Percentiles rank a stretch among this genome's conserved stretches.
Conservation (phyloP, 2,329 filamentous ascomycete species). For the Colletotrichum plurivorum region DNA sequence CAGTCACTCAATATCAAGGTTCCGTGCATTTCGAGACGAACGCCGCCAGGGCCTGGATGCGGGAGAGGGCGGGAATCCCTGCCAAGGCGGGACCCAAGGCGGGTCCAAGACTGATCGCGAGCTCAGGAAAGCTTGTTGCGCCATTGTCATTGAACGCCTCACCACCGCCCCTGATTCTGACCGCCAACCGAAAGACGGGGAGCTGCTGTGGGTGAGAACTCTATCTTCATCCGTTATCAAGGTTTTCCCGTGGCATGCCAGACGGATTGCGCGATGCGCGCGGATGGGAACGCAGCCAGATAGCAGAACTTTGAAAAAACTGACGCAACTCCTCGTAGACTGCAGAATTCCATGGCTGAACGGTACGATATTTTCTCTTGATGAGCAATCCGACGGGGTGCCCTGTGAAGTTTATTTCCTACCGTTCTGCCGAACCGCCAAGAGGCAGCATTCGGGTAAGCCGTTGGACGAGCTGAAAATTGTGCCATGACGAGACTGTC, state of each 20-base stretch:
- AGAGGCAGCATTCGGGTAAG: conserved; percentile 12
- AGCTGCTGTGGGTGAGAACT: background rate
- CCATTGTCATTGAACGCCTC: conserved; percentile 16
- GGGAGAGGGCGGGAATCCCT: background rate
- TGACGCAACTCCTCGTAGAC: background rate
- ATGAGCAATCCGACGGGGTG: background rate
- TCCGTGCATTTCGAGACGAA: background rate
- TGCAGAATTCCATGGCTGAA: background rate
- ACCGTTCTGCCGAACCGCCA: background rate
- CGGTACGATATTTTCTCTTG: background rate
- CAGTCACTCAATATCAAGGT: conserved; percentile 1
- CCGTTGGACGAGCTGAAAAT: background rate
- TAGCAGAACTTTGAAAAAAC: background rate
- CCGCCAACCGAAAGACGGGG: background rate
- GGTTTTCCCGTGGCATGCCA: background rate
- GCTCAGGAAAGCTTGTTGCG: conserved; percentile 38
- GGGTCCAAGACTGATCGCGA: conserved; percentile 34
- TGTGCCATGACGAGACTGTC: background rate
- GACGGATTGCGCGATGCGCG: conserved; percentile 4
- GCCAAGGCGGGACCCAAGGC: conserved; percentile 34
- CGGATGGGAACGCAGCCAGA: background rate
- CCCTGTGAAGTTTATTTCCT: background rate
- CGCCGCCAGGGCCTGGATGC: background rate
- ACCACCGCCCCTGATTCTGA: background rate
- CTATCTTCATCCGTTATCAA: background rate